Base-by-base conservation (phyloP, 2,329 filamentous ascomycete genomes). In the Xylaria sp. region DNA sequence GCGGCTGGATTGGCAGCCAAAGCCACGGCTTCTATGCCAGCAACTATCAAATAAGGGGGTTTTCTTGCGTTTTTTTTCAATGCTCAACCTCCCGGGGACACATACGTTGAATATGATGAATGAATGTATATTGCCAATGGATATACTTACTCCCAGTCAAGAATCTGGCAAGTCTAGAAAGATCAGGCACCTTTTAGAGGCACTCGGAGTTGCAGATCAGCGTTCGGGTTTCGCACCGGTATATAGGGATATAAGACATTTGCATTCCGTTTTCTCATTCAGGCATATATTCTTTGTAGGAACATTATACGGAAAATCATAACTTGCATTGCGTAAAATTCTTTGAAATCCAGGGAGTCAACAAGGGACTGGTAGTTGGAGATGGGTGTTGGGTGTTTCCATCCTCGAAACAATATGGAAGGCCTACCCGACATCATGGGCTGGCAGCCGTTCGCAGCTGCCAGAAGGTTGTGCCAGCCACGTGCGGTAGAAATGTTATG, bases 1-100 rank as follows among this genome's bases (percentile, higher is more conserved):
- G 79, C 86, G 13, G 85, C 86, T 10, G 80, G 85, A 54, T 69
- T 85, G 55, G 85, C 88, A 8, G 83, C 82, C 34, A 86, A 84
- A 69, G 81, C 83, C 5, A 88, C 76, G 63, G 66, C 73, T 54
- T 64, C 68, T 13, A 58, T 71, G 11, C 71, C 71, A 39, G n/a
- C 72, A 49, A 68, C 75, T 18, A 66, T 76, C 55, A 83, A 82
- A 74, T 72, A 67, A 48, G 47, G 47, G 11, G 9, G n/a, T 19
- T 10, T 10, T 16, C 18, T 30, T 54, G 39, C 16, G 13, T 30
- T 10, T 54, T 48, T 10, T 4, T 52, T 30, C 23, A 9, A 49
- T 47, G n/a, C 50, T 46, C 23, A 35, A 48, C 23, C 30, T 16
- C 19, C 34, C 8, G 39, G 13, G 10, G 37, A n/a, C 35, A 52